These are phyloP conservation scores for Aspergillus heteromorphus DNA, from an alignment of 495 filamentous ascomycete species.

Conservation along the genomic window DNA sequence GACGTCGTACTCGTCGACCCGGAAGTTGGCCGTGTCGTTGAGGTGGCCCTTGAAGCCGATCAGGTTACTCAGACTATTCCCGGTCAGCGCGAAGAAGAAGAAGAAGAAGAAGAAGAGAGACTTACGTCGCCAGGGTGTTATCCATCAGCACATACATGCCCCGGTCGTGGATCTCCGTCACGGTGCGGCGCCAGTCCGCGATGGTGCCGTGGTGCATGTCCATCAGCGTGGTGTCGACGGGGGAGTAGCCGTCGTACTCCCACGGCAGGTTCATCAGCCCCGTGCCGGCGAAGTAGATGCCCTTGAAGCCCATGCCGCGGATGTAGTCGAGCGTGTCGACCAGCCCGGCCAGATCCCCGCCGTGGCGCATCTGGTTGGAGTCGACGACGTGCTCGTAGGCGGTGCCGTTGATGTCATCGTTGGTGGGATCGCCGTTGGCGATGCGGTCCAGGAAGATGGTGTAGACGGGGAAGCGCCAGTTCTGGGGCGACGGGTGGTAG, in stretches of 20 bases:
- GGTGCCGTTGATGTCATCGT: conserved; percentile 1
- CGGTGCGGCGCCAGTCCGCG: conserved; percentile 28
- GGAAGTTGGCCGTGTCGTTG: conserved; percentile 39
- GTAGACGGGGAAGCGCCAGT: conserved; percentile 41
- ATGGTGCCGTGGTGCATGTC: conserved; percentile 35
- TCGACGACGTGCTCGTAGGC: conserved; percentile 27
- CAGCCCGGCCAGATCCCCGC: conserved; percentile 33
- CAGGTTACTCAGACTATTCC: conserved; percentile 43
- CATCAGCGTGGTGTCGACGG: conserved; percentile 34
- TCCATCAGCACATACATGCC: conserved; percentile 40
- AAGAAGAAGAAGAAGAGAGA: too few species aligned
- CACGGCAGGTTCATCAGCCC: conserved; percentile 38
- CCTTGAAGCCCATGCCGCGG: conserved; percentile 38
- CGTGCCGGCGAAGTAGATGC: conserved; percentile 34
- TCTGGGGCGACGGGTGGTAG: conserved; percentile 35
- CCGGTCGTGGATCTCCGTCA: conserved; percentile 30
- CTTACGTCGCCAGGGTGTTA: conserved; percentile 36
- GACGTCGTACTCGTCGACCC: conserved; percentile 36
- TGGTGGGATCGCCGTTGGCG: conserved; percentile 30
- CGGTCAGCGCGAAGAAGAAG: too few species aligned
- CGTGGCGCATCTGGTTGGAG: conserved; percentile 36
- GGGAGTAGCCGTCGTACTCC: conserved; percentile 38
- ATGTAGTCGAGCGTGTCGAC: conserved; percentile 35
- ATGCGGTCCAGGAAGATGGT: conserved; percentile 37
- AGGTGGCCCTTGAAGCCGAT: conserved; percentile 42